Conservation (phyloP, 2,329 filamentous ascomycete genomes). For the Nemania serpens region DNA sequence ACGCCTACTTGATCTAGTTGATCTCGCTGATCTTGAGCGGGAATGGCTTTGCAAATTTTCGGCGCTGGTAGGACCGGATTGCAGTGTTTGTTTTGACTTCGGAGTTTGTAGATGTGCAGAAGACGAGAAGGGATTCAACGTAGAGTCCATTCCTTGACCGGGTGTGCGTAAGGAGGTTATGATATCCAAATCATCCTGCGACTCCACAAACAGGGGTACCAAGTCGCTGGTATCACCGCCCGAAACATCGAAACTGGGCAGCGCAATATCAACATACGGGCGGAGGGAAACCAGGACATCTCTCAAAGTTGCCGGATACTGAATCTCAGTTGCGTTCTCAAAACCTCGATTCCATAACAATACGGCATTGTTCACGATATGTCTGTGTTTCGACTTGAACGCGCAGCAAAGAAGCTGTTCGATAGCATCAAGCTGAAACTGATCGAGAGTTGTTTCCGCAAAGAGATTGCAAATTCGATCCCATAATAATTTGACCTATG, state of each 20-base stretch:
- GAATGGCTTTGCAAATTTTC: slow-evolving; percentile 35
- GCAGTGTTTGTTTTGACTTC: slow-evolving; percentile 41
- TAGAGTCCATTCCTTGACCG: slow-evolving; percentile 13
- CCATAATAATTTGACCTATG: slow-evolving; percentile 58
- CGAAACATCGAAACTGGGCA: slow-evolving; percentile 50
- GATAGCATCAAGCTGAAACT: slow-evolving; percentile 56
- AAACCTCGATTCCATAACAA: slow-evolving; percentile 73
- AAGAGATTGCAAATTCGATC: slow-evolving; percentile 51
- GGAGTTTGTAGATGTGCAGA: slow-evolving; percentile 41
- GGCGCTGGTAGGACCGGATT: slow-evolving; percentile 35
- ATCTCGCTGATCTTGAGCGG: slow-evolving; percentile 39
- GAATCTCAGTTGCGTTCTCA: slow-evolving; percentile 59
- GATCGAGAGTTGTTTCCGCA: slow-evolving; percentile 43
- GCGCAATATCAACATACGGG: slow-evolving; percentile 53
- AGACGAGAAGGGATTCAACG: slow-evolving; percentile 30
- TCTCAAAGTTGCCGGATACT: slow-evolving; percentile 69
- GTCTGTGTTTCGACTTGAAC: slow-evolving; percentile 62
- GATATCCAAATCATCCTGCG: slow-evolving; percentile 50
- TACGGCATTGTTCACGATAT: slow-evolving; percentile 56
- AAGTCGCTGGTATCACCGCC: slow-evolving; percentile 47
- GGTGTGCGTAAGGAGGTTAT: slow-evolving; percentile 34
- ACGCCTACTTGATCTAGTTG: slow-evolving; percentile 38
- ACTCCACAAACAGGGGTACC: slow-evolving; percentile 51
- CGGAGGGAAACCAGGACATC: slow-evolving; percentile 64
- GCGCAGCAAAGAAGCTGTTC: slow-evolving; percentile 60